phyloP scores from a whole-genome alignment of 2,329 filamentous ascomycete genomes.

The Akanthomyces lecanii region DNA sequence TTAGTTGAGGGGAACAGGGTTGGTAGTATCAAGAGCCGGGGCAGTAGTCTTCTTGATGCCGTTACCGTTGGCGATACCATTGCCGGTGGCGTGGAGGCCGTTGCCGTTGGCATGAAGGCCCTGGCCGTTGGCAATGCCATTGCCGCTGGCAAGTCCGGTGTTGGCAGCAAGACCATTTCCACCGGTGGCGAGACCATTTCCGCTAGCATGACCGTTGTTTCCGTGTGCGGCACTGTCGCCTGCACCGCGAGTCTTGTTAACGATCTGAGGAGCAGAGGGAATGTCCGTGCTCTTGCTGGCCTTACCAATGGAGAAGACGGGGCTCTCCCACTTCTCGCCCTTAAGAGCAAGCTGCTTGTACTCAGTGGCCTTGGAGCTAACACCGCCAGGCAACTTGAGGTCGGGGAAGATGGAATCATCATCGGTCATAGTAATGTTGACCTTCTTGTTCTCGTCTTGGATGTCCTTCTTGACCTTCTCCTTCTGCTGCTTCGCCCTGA shows the following conservation, averaged over 20 bases:
- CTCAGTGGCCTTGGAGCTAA: conserved; percentile 89
- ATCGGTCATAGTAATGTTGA: conserved; percentile 51
- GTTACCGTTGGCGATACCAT: conserved; percentile 17
- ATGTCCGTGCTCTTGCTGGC: conserved; percentile 70
- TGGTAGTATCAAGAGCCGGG: conserved; percentile 8
- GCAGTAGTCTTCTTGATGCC: conserved; percentile 6
- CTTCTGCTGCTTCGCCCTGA: conserved; percentile 76
- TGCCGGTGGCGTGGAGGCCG: conserved; percentile 19
- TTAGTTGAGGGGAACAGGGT: conserved; percentile 12
- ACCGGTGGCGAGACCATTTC: conserved; percentile 14
- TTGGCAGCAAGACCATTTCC: conserved; percentile 19
- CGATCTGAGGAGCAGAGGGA: conserved; percentile 53
- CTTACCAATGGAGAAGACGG: conserved; percentile 82
- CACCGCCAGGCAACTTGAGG: conserved; percentile 74
- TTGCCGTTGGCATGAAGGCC: conserved; percentile 13
- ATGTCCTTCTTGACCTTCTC: conserved; percentile 40
- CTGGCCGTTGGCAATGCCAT: conserved; percentile 6
- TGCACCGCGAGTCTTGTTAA: conserved; percentile 38
- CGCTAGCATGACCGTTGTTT: conserved; percentile 16
- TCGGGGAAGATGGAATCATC: conserved; percentile 87
- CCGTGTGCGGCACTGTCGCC: conserved; percentile 16
- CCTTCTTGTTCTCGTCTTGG: conserved; percentile 49
- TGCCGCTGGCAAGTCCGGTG: conserved; percentile 18
- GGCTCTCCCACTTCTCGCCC: conserved; percentile 92
- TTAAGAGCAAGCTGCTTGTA: conserved; percentile 83